These are phyloP conservation scores for Aspergillus egyptiacus DNA, from an alignment of 495 filamentous ascomycete species.

Conservation along the genomic window DNA sequence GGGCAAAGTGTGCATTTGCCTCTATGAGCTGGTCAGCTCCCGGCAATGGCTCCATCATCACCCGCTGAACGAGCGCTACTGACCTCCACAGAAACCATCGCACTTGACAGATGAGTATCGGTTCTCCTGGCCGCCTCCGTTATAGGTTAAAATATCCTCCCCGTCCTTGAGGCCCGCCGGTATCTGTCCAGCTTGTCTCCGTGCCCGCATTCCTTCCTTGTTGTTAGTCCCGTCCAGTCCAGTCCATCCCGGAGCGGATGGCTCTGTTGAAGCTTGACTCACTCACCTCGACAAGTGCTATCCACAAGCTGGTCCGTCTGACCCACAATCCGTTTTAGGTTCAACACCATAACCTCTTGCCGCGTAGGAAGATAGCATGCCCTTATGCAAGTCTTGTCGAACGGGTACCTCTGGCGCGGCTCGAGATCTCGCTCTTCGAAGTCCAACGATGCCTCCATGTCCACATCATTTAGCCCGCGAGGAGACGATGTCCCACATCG, in stretches of 20 bases:
- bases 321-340: neutral
- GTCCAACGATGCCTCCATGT: too few relatives aligned
- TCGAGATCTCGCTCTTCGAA: too few relatives aligned
- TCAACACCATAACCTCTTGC: neutral
- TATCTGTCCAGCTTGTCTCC: neutral
- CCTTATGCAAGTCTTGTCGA: neutral
- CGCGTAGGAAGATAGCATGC: neutral
- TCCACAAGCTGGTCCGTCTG: neutral
- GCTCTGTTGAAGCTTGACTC: too few relatives aligned
- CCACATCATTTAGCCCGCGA: too few relatives aligned
- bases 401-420: neutral
- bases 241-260: too few relatives aligned
- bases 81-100: neutral
- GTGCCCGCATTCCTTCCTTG: neutral
- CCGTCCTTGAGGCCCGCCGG: neutral
- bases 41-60: too few relatives aligned
- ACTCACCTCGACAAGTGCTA: neutral
- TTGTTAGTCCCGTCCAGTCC: neutral
- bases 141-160: neutral
- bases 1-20: neutral
- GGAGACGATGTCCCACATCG: too few relatives aligned
- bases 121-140: neutral
- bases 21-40: too few relatives aligned
- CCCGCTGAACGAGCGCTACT: too few relatives aligned
- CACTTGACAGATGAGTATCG: neutral